phyloP scores from a whole-genome alignment of 169 alveolate species.

The Neospora caninum region DNA sequence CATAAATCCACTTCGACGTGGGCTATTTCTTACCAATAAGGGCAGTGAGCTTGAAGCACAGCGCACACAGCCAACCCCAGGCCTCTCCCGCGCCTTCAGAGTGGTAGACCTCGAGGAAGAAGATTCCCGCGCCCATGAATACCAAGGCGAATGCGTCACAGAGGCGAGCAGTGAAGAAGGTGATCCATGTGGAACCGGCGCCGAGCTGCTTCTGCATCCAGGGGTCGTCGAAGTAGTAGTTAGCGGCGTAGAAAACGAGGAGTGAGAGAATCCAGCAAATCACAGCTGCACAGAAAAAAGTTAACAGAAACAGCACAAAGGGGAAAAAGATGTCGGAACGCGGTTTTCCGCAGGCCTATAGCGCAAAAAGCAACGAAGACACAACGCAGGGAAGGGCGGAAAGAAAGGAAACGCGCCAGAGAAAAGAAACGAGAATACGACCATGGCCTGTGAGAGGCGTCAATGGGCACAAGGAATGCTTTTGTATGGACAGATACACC shows the following conservation, averaged over 20 bases:
- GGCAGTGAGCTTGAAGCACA: constrained; percentile 81
- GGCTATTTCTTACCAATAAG: constrained; percentile 46
- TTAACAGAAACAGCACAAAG: too few species aligned
- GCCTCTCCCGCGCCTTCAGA: constrained; percentile 92
- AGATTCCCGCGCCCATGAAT: constrained; percentile 73
- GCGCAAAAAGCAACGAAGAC: too few species aligned
- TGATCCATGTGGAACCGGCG: constrained; percentile 86
- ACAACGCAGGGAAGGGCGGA: too few species aligned
- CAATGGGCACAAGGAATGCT: too few species aligned
- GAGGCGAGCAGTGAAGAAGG: constrained; percentile 83
- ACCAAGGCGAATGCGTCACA: constrained; percentile 84
- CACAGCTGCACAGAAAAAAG: constrained; percentile 68
- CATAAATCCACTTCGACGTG: too few species aligned
- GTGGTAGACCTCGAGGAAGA: constrained; percentile 90
- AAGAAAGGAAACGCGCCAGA: too few species aligned
- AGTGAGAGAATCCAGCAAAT: constrained; percentile 83
- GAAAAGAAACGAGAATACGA: too few species aligned
- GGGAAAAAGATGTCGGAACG: neutral
- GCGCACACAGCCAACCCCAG: constrained; percentile 91
- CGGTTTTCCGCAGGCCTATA: too few species aligned
- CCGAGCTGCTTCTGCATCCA: constrained; percentile 88
- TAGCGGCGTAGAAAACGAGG: constrained; percentile 83
- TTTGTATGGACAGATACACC: too few species aligned
- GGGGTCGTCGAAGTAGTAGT: constrained; percentile 84
- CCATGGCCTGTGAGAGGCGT: too few species aligned